Evolutionary conservation across 768 basidiomycete genomes (phyloP), one percentile per base, ranked within the genome.

Genomic region (Roridomyces roridus): DNA sequence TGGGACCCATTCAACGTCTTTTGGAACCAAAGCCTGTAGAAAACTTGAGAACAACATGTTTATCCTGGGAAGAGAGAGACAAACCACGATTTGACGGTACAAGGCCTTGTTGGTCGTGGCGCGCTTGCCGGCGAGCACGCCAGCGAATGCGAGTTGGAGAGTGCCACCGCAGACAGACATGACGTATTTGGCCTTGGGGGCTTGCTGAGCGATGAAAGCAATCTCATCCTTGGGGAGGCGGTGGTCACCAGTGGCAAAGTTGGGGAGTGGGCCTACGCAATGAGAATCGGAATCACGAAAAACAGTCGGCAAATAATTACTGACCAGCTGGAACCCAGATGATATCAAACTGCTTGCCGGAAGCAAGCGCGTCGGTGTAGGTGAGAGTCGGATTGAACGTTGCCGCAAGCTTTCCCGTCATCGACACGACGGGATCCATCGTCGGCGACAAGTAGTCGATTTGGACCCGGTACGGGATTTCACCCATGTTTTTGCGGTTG

Each of bases 81-180:
- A 18, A 46, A 74, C 31, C 31, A 57, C 58, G 36, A 72, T 55
- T 9, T 36, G 21, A 28, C 57, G 70, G 53, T 68, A 76, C 6
- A 47, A 36, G 3, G 64, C 39, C 58, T 78, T 78, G 64, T 75
- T 76, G 14, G 75, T 74, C 7, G 75, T 78, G 24, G 76, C 76
- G 8, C 67, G 59, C 47, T 69, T 70, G 0, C 74, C 74, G 2
- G 69, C 55, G 8, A 77, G 64, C 1, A 73, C 45, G 0, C 75
- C 76, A 2, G 72, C 64, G 2, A 54, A 52, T 2, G 74, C 76
- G 5, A 77, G 67, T 31, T 72, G 55, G 61, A 64, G 65, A 3
- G 71, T 54, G 8, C 73, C 74, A 15, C 64, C 69, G 56, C 76
- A 76, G 5, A 77, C 73, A 75, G 57, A n/a, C n/a, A n/a, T n/a